phyloP scores from a whole-genome alignment of 148 eudicot species.

The Mesembryanthemum crystallinum region DNA sequence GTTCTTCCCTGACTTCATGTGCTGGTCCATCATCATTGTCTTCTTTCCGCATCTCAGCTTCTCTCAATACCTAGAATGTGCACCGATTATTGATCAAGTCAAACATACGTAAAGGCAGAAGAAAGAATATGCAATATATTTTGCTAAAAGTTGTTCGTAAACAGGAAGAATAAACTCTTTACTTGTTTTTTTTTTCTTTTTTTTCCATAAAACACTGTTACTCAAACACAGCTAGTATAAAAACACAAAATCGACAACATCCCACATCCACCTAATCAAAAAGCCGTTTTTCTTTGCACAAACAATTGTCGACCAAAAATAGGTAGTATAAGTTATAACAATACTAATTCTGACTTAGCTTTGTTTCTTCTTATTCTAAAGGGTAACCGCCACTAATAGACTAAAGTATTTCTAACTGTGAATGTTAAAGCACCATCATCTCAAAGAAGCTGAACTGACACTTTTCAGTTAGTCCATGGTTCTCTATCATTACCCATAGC shows the following conservation, averaged over 20 bases:
- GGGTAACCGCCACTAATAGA: neutral
- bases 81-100: constrained; percentile 6
- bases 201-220: neutral
- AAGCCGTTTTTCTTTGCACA: neutral
- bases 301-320: too few species aligned
- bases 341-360: too few species aligned
- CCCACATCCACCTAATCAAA: neutral
- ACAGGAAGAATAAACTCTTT: neutral
- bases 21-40: neutral
- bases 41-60: constrained; percentile 23
- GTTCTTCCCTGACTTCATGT: constrained; percentile 23
- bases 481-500: too few species aligned
- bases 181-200: neutral
- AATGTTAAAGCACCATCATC: neutral
- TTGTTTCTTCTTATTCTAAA: neutral
- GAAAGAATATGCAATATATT: neutral
- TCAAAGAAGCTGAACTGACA: too few species aligned
- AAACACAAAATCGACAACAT: neutral
- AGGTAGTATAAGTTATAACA: too few species aligned
- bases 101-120: constrained; percentile 13
- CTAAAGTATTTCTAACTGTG: neutral
- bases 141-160: neutral
- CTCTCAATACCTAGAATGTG: constrained; percentile 29
- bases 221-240: neutral
- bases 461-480: too few species aligned